Conservation (phyloP, 2,329 filamentous ascomycete genomes). For the Beauveria scarabaeidicola region DNA sequence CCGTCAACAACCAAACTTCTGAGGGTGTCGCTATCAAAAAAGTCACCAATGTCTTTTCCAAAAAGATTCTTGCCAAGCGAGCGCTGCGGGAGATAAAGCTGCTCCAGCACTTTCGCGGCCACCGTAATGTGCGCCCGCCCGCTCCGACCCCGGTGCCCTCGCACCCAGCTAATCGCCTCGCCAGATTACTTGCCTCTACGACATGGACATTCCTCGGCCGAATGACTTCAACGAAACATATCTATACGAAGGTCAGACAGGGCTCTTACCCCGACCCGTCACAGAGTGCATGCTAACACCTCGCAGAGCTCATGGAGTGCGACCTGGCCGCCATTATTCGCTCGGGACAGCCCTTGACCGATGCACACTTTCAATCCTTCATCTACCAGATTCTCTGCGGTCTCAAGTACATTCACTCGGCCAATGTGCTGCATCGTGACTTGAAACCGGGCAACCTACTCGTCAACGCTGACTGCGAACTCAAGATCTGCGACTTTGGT, state of each 20-base stretch:
- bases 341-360: slow-evolving; percentile 91
- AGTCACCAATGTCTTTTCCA: slow-evolving; percentile 99
- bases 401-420: slow-evolving; percentile 98
- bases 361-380: slow-evolving; percentile 99
- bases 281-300: neutral
- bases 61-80: slow-evolving; percentile 98
- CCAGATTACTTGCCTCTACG: slow-evolving; percentile 96
- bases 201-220: slow-evolving; percentile 97
- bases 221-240: slow-evolving; percentile 99
- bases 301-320: slow-evolving; percentile 93
- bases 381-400: slow-evolving; percentile 99
- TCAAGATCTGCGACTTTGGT: slow-evolving; percentile 99
- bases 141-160: neutral
- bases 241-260: slow-evolving; percentile 78
- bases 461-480: slow-evolving; percentile 97
- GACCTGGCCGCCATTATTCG: slow-evolving; percentile 96
- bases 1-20: slow-evolving; percentile 79
- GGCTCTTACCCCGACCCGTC: neutral
- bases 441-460: slow-evolving; percentile 94
- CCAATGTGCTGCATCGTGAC: slow-evolving; percentile 94
- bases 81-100: slow-evolving; percentile 97
- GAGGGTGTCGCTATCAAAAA: slow-evolving; percentile 99
- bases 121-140: slow-evolving; percentile 60
- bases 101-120: slow-evolving; percentile 90
- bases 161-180: slow-evolving; percentile 28